Conservation (phyloP, 345 rosid genomes). For the Arabis hirsuta region DNA sequence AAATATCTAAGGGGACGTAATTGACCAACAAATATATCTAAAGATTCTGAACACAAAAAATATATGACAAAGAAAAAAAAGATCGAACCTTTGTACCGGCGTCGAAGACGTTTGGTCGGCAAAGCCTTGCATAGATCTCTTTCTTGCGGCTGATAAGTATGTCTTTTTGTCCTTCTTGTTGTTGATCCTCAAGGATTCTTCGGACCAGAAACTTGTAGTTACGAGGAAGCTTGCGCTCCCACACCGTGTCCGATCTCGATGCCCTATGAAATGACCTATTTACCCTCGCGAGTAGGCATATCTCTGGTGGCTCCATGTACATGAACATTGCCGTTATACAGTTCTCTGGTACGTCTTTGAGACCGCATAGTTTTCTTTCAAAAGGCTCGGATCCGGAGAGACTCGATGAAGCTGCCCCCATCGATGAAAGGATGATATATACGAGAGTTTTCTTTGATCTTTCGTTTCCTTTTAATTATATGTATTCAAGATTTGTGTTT, state of each 20-base stretch:
- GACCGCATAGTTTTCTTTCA: conserved; percentile 37
- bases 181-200: conserved; percentile 51
- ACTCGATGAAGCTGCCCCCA: conserved; percentile 71
- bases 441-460: neutral
- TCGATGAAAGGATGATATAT: conserved; percentile 35
- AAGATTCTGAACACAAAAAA: conserved; percentile 12
- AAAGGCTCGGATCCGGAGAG: conserved; percentile 31
- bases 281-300: conserved; percentile 68
- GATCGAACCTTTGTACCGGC: conserved; percentile 71
- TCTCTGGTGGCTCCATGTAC: conserved; percentile 83
- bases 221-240: conserved; percentile 83
- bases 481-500: conserved; percentile 28
- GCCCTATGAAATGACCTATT: conserved; percentile 66
- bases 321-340: conserved; percentile 65
- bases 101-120: conserved; percentile 63
- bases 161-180: conserved; percentile 17
- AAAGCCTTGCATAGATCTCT: conserved; percentile 66
- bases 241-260: conserved; percentile 71
- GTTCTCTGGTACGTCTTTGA: conserved; percentile 74
- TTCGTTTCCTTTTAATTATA: neutral
- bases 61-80: neutral
- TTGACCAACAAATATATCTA: conserved; percentile 28
- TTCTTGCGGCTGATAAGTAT: conserved; percentile 52
- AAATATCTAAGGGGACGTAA: conserved; percentile 23
- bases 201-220: conserved; percentile 65